These are phyloP conservation scores for Chamaenerion angustifolium DNA, from an alignment of 345 rosid genomes.

Conservation along the genomic window DNA sequence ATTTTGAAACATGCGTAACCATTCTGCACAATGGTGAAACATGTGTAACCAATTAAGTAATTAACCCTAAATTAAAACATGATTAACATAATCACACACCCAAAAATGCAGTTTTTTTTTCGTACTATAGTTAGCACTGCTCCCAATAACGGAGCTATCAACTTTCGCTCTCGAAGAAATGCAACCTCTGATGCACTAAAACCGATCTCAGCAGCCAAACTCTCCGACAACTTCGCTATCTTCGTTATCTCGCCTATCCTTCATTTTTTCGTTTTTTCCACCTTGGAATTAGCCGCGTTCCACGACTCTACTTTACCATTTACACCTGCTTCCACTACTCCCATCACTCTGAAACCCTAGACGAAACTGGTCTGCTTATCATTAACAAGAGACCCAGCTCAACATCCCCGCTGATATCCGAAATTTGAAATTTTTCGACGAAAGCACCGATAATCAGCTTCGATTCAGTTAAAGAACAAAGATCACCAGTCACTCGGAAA, in stretches of 20 bases:
- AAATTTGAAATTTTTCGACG: conserved; percentile 1
- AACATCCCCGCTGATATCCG: not conserved
- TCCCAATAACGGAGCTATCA: conserved; percentile 51
- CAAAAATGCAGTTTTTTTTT: not conserved
- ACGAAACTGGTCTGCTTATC: not conserved
- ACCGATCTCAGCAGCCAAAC: conserved; percentile 58
- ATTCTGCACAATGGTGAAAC: too few relatives aligned
- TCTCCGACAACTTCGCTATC: conserved; percentile 22
- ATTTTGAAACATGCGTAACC: too few relatives aligned
- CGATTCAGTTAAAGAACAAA: conserved; percentile 1
- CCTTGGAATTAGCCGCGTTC: conserved; percentile 30
- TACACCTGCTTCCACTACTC: conserved; percentile 17
- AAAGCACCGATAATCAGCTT: not conserved
- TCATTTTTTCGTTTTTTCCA: conserved; percentile 28
- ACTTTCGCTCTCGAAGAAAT: conserved; percentile 66
- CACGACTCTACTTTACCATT: conserved; percentile 29
- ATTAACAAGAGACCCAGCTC: conserved; percentile 1
- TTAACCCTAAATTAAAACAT: too few relatives aligned
- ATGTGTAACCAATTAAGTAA: too few relatives aligned
- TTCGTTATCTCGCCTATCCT: conserved; percentile 18
- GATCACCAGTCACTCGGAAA: not conserved
- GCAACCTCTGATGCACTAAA: conserved; percentile 45
- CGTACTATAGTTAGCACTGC: conserved; percentile 32
- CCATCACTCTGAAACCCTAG: conserved; percentile 7
- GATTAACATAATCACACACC: not conserved